Base-by-base conservation (phyloP, 495 filamentous ascomycete genomes). In the Daldinia vernicosa region DNA sequence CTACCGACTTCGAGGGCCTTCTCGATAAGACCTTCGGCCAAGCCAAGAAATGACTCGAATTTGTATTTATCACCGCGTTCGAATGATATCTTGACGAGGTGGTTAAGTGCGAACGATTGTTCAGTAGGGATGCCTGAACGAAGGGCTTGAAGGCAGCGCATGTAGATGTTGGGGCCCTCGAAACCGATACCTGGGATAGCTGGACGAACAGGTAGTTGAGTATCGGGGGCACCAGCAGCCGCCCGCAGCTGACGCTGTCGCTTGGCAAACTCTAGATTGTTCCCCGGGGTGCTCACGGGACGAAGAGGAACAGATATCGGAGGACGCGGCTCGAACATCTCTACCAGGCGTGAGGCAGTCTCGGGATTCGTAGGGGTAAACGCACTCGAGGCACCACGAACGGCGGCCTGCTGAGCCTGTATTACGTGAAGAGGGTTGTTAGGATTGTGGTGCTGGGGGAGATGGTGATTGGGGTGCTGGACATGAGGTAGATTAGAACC, bases 51-150 rank as follows among this genome's bases (percentile, higher is more conserved):
- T 3, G 90, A 89, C 63, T 97, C 94, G 64, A 97, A 97, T 68
- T 92, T 91, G 79, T 96, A 97, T 75, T 97, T 97, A 75, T 98
- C 96, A 30, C 94, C 95, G 32, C 93, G 86, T 77, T 98, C 94
- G 62, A 92, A 93, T 0, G 94, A 97, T 17, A 97, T 97, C 77
- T 97, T 95, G 63, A 98, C 94, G 12, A 99, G 82, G 76, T 98
- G 95, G 63, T 93, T 93, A 17, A 98, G 80, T 0, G 93, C 93
- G 77, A 94, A 98, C 27, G 92, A 89, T 67, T 97, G 90, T 75
- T 99, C 95, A 24, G 88, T 87, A 14, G 86, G 84, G 27, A 97
- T 89, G 0, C 89, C 89, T 28, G 92, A 96, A 59, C 91, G 92
- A 50, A 99, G 84, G 0, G 94, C 89, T 45, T 85, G 85, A 51